Evolutionary conservation across 1,139 yeast species (phyloP).

Genomic region (Taphrina deformans): DNA sequence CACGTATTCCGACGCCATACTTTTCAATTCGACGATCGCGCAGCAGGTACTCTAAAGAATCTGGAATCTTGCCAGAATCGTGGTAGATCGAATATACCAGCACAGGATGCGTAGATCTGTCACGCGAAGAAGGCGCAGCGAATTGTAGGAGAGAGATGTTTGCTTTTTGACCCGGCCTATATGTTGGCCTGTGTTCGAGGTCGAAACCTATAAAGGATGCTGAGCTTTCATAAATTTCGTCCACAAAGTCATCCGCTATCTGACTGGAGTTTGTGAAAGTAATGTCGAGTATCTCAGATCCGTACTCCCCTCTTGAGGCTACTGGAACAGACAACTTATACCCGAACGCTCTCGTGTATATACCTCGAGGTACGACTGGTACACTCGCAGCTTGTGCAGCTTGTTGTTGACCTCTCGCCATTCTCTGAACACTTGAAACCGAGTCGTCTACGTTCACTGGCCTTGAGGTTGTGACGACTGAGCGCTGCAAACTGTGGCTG

Average conservation of each 20-base stretch:
- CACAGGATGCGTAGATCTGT: not conserved
- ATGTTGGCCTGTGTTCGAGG: slow-evolving; percentile 27
- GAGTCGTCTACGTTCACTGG: not conserved
- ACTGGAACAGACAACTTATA: not conserved
- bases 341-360: not conserved
- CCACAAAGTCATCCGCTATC: slow-evolving; percentile 4
- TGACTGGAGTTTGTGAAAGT: slow-evolving; percentile 10
- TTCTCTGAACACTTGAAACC: not conserved
- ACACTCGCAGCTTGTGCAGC: not conserved
- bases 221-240: not conserved
- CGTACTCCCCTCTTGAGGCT: not conserved
- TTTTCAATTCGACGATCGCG: not conserved
- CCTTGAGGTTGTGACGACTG: no score
- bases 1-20: slow-evolving; percentile 22
- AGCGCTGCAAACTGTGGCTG: no score
- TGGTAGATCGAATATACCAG: slow-evolving; percentile 18
- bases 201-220: slow-evolving; percentile 11
- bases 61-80: slow-evolving; percentile 12
- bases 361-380: slow-evolving; percentile 4
- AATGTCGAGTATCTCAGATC: not conserved
- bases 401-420: not conserved
- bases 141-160: slow-evolving; percentile 21
- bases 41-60: not conserved
- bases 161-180: slow-evolving; percentile 16
- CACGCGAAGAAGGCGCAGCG: not conserved